A percentile compares a stretch with the other conserved stretches of the same genome.
Evolutionary conservation across 768 basidiomycete genomes (phyloP).

Genomic region (Hydnomerulius pinastri): DNA sequence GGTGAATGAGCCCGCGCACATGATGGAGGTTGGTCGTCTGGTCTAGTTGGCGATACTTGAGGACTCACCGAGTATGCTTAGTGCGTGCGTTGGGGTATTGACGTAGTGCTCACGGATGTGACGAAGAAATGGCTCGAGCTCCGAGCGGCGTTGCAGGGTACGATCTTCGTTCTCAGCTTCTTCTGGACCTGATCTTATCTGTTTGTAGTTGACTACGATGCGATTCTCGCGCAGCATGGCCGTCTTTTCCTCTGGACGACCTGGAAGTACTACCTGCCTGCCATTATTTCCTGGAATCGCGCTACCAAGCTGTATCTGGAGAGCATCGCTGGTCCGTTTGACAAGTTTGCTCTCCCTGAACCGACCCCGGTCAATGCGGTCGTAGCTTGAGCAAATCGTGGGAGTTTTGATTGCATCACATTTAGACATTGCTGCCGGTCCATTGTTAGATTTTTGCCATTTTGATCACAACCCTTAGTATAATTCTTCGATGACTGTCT

Average conservation of each 20-base stretch:
- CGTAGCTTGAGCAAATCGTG: constrained; percentile 10
- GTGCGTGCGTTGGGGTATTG: constrained; percentile 79
- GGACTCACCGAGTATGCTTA: constrained; percentile 26
- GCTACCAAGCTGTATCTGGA: constrained; percentile 41
- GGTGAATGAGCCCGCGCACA: constrained; percentile 84
- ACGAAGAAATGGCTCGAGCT: constrained; percentile 69
- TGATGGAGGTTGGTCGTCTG: constrained; percentile 73
- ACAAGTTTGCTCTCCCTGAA: constrained; percentile 33
- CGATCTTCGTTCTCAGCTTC: constrained; percentile 16
- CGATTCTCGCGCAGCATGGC: constrained; percentile 59
- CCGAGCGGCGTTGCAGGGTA: constrained; percentile 58
- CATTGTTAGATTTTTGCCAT: constrained; percentile 5
- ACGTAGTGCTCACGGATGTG: constrained; percentile 77
- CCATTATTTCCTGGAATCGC: constrained; percentile 33
- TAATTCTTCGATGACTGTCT: background rate
- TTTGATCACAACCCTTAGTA: too few relatives aligned
- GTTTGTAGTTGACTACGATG: constrained; percentile 63
- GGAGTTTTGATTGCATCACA: background rate
- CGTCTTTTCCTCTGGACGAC: constrained; percentile 78
- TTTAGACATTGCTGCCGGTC: background rate
- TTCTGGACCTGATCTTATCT: background rate
- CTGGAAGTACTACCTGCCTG: constrained; percentile 57
- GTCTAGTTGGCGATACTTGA: background rate
- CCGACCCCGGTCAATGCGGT: constrained; percentile 19
- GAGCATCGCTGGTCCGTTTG: constrained; percentile 56